phyloP scores from a whole-genome alignment of 345 rosid genomes.

The Raphanus sativus region DNA sequence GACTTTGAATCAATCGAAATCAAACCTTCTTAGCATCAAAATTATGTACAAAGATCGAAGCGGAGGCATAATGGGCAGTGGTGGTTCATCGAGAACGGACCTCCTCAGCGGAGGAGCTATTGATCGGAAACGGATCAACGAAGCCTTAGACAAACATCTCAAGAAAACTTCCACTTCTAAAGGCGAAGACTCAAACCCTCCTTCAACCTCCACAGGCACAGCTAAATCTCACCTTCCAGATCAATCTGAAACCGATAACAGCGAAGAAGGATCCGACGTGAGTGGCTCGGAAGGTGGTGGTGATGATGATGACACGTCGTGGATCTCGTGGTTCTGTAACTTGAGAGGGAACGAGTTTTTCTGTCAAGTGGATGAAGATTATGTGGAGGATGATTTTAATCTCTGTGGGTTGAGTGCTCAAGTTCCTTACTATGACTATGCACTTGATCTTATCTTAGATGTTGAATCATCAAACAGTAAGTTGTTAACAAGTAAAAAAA shows the following conservation, averaged over 20 bases:
- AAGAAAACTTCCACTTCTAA: slow-evolving; percentile 77
- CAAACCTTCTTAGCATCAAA: neutral
- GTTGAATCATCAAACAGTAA: slow-evolving; percentile 93
- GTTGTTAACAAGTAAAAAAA: neutral
- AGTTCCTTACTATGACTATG: slow-evolving; percentile 85
- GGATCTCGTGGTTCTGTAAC: slow-evolving; percentile 99
- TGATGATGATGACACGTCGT: slow-evolving; percentile 58
- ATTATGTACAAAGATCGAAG: slow-evolving; percentile 69
- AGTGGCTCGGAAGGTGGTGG: slow-evolving; percentile 76
- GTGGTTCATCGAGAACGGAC: slow-evolving; percentile 82
- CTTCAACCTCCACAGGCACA: slow-evolving; percentile 68
- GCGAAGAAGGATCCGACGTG: slow-evolving; percentile 70
- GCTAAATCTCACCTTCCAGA: slow-evolving; percentile 66
- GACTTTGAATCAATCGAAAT: slow-evolving; percentile 13
- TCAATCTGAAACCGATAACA: slow-evolving; percentile 70
- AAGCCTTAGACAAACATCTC: slow-evolving; percentile 86
- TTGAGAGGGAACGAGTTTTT: slow-evolving; percentile 94
- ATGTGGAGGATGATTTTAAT: slow-evolving; percentile 94
- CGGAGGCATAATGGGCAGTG: slow-evolving; percentile 61
- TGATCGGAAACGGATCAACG: slow-evolving; percentile 86
- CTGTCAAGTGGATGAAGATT: slow-evolving; percentile 96
- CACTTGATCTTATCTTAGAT: slow-evolving; percentile 89
- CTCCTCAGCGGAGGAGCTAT: slow-evolving; percentile 57
- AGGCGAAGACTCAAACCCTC: slow-evolving; percentile 70
- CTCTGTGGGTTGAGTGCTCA: slow-evolving; percentile 97